Conservation (phyloP, 1,284 basidiomycete genomes). For the Sporisorium graminicola region DNA sequence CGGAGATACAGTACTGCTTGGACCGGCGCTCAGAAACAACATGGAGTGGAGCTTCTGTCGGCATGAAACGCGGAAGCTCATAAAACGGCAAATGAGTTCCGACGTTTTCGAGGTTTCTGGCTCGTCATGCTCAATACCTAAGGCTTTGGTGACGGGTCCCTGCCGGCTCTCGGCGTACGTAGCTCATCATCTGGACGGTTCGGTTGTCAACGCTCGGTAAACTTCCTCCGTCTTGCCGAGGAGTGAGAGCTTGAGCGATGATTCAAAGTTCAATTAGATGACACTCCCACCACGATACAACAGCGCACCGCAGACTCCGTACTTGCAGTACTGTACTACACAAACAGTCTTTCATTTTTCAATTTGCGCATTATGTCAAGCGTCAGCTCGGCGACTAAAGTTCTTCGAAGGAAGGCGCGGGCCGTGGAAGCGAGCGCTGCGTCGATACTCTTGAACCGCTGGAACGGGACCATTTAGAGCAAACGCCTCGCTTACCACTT, state of each 20-base stretch:
- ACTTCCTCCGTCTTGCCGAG: too few species aligned
- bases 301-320: neutral
- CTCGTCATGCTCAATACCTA: neutral
- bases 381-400: too few species aligned
- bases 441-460: neutral
- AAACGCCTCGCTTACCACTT: neutral
- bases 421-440: neutral
- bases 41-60: neutral
- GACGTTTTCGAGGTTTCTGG: neutral
- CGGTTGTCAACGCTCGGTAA: too few species aligned
- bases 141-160: too few species aligned
- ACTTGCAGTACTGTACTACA: neutral
- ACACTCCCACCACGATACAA: neutral
- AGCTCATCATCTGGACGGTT: too few species aligned
- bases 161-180: too few species aligned
- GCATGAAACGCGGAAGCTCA: conserved; percentile 1
- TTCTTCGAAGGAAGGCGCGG: neutral
- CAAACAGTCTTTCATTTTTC: neutral
- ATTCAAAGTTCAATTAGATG: too few species aligned
- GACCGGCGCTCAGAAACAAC: too few species aligned
- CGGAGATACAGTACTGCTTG: too few species aligned
- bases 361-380: too few species aligned
- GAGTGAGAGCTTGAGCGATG: too few species aligned
- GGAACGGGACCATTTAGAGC: neutral
- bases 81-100: conserved; percentile 6